Evolutionary conservation across 805 yeast genomes (phyloP).

Genomic region (Yamadazyma phyllophila): DNA sequence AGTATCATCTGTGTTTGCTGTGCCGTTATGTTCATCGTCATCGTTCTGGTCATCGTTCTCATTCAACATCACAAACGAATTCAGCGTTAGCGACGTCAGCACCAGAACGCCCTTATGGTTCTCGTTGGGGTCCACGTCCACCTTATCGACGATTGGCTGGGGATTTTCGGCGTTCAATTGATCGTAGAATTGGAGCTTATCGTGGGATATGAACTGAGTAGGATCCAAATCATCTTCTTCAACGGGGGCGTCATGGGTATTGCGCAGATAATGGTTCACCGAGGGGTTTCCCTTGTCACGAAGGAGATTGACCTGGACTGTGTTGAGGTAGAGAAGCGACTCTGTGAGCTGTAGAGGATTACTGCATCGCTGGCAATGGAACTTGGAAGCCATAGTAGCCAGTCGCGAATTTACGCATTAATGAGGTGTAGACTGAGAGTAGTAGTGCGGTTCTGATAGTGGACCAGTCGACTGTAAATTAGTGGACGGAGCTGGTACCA

Average conservation of each 20-base stretch:
- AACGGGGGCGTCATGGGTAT: neutral
- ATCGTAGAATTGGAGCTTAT: slow-evolving; percentile 36
- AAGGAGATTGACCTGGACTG: slow-evolving; percentile 55
- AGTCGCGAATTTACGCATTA: no score
- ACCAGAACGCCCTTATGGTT: slow-evolving; percentile 11
- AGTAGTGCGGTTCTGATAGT: no score
- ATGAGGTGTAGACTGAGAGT: no score
- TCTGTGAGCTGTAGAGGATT: slow-evolving; percentile 56
- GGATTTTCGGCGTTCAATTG: slow-evolving; percentile 17
- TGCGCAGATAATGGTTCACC: neutral
- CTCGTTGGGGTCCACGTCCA: neutral
- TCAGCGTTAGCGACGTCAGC: slow-evolving; percentile 18
- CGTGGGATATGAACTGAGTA: slow-evolving; percentile 35
- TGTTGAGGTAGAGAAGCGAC: slow-evolving; percentile 49
- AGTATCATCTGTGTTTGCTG: slow-evolving; percentile 8
- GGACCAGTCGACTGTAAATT: no score
- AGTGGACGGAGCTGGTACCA: no score
- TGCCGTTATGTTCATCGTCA: slow-evolving; percentile 6
- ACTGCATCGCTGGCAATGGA: slow-evolving; percentile 60
- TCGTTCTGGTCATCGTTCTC: slow-evolving; percentile 11
- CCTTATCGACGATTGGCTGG: neutral
- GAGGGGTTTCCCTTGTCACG: slow-evolving; percentile 28
- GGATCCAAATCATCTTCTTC: slow-evolving; percentile 25
- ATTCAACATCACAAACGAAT: slow-evolving; percentile 20
- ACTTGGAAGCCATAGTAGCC: slow-evolving; percentile 4